Conservation (phyloP, 805 yeast genomes). For the Candida qinlingensis region DNA sequence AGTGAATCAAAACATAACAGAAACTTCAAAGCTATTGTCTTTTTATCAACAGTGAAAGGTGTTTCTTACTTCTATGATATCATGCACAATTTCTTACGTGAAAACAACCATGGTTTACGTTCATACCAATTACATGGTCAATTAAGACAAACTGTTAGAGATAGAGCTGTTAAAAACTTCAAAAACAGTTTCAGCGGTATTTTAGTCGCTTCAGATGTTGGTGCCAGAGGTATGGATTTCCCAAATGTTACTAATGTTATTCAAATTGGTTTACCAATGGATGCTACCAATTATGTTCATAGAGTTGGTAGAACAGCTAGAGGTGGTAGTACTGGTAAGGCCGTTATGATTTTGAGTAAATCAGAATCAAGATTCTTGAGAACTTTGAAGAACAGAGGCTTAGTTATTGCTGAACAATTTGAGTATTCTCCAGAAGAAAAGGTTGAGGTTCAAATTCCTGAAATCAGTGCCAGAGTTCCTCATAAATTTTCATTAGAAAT, state of each 20-base stretch:
- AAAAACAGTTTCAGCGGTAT: conserved; percentile 45
- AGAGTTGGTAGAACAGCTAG: conserved; percentile 96
- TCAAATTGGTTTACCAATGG: conserved; percentile 75
- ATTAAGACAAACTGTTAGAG: conserved; percentile 64
- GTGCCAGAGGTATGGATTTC: conserved; percentile 96
- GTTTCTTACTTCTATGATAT: conserved; percentile 44
- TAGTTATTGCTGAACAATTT: conserved; percentile 42
- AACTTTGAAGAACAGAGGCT: conserved; percentile 46
- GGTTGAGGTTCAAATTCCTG: conserved; percentile 27
- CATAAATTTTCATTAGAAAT: conserved; percentile 27
- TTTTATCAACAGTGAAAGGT: conserved; percentile 70
- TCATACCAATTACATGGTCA: conserved; percentile 62
- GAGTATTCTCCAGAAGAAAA: conserved; percentile 35
- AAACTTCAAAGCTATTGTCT: conserved; percentile 73
- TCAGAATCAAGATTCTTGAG: conserved; percentile 53
- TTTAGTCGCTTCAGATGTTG: conserved; percentile 84
- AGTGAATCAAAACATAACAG: conserved; percentile 30
- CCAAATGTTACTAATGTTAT: conserved; percentile 81
- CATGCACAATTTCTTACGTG: conserved; percentile 15
- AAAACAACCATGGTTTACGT: conserved; percentile 25
- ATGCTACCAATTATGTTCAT: conserved; percentile 78
- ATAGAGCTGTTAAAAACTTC: conserved; percentile 50
- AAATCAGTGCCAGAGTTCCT: conserved; percentile 21
- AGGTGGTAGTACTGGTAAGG: conserved; percentile 76
- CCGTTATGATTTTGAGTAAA: conserved; percentile 52